These are phyloP conservation scores for Physocladia obscura DNA, from an alignment of 192 early-diverging fungal species.

Conservation along the genomic window DNA sequence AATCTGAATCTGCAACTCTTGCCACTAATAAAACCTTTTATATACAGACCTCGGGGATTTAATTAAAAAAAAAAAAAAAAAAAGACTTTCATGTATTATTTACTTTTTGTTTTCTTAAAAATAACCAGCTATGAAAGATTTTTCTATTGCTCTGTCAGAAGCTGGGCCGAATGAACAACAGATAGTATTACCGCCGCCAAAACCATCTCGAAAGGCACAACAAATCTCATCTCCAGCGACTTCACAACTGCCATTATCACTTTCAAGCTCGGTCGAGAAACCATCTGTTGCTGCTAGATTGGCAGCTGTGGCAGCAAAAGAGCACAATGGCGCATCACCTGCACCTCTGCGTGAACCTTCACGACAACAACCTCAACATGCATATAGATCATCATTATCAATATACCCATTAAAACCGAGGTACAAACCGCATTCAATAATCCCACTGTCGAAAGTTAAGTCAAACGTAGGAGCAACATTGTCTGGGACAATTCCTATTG, in stretches of 20 bases:
- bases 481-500: constrained; percentile 7
- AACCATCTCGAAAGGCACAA: constrained; percentile 13
- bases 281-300: constrained; percentile 21
- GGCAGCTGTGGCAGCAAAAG: constrained; percentile 8
- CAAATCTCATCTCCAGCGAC: background rate
- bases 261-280: background rate
- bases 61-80: too few species aligned
- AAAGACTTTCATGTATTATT: too few species aligned
- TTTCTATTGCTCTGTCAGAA: background rate
- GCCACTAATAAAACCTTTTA: too few species aligned
- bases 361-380: background rate
- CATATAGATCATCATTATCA: background rate
- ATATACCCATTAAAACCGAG: background rate
- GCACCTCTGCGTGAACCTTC: background rate
- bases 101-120: background rate
- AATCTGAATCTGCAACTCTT: background rate
- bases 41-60: too few species aligned
- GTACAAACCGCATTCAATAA: background rate
- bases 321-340: background rate
- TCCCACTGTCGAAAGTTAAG: constrained; percentile 17
- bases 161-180: background rate
- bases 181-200: constrained; percentile 6
- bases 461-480: constrained; percentile 5
- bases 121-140: background rate
- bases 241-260: background rate